Conservation (phyloP, 2,329 filamentous ascomycete species). For the Colletotrichum plurivorum region DNA sequence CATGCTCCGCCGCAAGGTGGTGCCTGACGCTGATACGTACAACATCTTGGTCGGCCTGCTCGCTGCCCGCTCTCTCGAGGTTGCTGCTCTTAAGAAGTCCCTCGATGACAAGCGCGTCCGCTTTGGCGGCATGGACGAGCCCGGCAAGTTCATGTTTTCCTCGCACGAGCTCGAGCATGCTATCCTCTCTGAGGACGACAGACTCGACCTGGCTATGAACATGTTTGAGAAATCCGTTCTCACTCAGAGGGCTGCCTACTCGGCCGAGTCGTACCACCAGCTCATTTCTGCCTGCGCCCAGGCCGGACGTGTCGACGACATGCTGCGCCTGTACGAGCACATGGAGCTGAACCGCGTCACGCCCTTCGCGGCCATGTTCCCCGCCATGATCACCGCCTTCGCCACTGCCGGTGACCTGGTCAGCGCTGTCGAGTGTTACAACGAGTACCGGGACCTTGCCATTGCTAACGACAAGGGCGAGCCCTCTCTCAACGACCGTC, state of each 20-base stretch:
- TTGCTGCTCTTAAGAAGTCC: constrained; percentile 77
- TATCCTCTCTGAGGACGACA: constrained; percentile 89
- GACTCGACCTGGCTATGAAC: constrained; percentile 86
- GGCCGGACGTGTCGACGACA: constrained; percentile 84
- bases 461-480: constrained; percentile 85
- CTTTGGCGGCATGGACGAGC: constrained; percentile 87
- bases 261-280: constrained; percentile 86
- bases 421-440: constrained; percentile 94
- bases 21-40: constrained; percentile 88
- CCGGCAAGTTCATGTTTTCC: constrained; percentile 88
- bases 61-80: constrained; percentile 84
- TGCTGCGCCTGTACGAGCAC: constrained; percentile 91
- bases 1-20: constrained; percentile 89
- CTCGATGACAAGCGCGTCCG: constrained; percentile 87
- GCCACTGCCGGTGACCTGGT: constrained; percentile 84
- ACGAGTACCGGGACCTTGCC: constrained; percentile 92
- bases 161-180: constrained; percentile 90
- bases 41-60: constrained; percentile 88
- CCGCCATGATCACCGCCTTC: constrained; percentile 95
- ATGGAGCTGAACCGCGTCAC: constrained; percentile 85
- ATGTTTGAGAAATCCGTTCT: constrained; percentile 84
- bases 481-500: constrained; percentile 76
- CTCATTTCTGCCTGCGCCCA: constrained; percentile 91
- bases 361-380: constrained; percentile 86
- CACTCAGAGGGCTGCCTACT: constrained; percentile 75